phyloP scores from a whole-genome alignment of 768 basidiomycete species.

The Krasilnikovozyma curviuscula region DNA sequence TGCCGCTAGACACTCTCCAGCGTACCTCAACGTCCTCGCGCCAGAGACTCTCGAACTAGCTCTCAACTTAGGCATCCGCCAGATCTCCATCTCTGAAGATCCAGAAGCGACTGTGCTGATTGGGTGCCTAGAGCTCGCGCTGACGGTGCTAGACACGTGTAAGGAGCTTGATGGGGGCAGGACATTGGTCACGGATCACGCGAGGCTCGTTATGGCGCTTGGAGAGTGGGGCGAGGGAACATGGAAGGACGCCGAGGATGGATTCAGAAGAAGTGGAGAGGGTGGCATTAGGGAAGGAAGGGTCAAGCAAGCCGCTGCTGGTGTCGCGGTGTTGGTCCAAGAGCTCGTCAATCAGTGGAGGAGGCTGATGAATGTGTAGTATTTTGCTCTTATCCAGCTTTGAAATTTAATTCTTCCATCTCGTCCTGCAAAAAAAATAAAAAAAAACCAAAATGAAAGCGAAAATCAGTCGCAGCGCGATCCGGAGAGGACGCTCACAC shows the following conservation, averaged over 20 bases:
- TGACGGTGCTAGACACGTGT: slow-evolving; percentile 55
- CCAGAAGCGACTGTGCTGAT: slow-evolving; percentile 44
- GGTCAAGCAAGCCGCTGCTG: slow-evolving; percentile 24
- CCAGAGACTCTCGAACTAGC: slow-evolving; percentile 71
- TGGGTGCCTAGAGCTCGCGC: slow-evolving; percentile 53
- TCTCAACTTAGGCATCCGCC: slow-evolving; percentile 51
- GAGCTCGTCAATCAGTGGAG: not conserved
- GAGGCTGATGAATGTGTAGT: not conserved
- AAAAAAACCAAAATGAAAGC: no score
- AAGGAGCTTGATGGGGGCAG: slow-evolving; percentile 59
- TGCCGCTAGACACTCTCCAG: slow-evolving; percentile 55
- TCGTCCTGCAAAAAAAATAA: no score
- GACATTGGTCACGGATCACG: slow-evolving; percentile 54
- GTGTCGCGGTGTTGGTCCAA: not conserved
- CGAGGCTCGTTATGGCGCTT: slow-evolving; percentile 44
- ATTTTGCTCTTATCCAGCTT: no score
- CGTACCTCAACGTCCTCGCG: slow-evolving; percentile 62
- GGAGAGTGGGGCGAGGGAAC: slow-evolving; percentile 65
- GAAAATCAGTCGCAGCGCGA: no score
- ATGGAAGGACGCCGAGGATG: slow-evolving; percentile 42
- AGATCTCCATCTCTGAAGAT: slow-evolving; percentile 31
- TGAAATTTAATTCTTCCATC: no score
- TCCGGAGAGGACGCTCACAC: no score
- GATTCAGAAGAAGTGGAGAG: slow-evolving; percentile 36
- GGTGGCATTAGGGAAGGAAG: slow-evolving; percentile 45